A percentile compares a stretch with the other conserved stretches of the same genome.
phyloP scores from a whole-genome alignment of 176 grass and related monocot genomes.

The Aegilops speltoides region DNA sequence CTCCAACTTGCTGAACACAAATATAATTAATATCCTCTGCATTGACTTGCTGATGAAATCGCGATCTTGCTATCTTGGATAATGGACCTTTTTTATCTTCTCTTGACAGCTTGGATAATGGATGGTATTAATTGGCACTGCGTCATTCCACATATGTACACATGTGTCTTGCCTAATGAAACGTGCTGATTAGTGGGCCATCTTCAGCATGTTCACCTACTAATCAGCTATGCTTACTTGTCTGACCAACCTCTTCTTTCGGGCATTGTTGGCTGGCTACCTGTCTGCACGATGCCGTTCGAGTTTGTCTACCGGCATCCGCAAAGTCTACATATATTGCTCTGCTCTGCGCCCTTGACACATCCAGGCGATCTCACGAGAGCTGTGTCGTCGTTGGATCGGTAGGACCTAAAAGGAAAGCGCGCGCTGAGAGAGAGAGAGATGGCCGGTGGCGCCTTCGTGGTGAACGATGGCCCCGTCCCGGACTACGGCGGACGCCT shows the following conservation, averaged over 20 bases:
- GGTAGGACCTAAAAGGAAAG: not conserved
- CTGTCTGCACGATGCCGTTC: slow-evolving; percentile 3
- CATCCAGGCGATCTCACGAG: not conserved
- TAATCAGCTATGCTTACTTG: not conserved
- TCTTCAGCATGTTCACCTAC: not conserved
- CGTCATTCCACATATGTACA: not conserved
- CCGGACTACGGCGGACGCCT: slow-evolving; percentile 49
- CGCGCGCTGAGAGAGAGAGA: not conserved
- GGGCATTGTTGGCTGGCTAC: not conserved
- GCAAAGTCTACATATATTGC: not conserved
- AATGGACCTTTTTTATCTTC: not conserved
- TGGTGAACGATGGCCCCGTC: not conserved
- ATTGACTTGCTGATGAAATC: not conserved
- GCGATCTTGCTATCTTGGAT: not conserved
- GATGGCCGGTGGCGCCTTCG: not conserved
- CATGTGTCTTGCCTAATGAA: not conserved
- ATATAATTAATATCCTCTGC: not conserved
- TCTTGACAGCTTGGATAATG: not conserved
- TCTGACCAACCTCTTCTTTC: not conserved
- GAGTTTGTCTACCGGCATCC: not conserved
- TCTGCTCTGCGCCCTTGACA: not conserved
- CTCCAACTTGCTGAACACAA: not conserved
- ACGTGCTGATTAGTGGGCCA: not conserved
- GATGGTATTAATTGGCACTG: not conserved
- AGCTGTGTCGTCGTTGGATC: not conserved